Evolutionary conservation across 768 basidiomycete species (phyloP).

Genomic region (Ramaria sp.): DNA sequence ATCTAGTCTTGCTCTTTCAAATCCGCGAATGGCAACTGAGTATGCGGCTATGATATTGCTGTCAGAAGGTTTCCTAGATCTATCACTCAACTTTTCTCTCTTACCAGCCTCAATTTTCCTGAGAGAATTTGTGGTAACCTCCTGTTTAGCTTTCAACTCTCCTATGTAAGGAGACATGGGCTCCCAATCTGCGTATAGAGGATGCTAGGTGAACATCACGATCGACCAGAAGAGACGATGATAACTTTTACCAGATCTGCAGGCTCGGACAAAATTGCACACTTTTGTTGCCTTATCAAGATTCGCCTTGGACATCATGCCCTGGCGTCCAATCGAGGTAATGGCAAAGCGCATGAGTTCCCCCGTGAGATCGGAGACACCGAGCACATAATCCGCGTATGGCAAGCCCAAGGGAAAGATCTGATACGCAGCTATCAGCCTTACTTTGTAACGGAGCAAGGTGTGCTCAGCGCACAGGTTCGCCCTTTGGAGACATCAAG

Average conservation of each 20-base stretch:
- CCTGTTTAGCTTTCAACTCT: constrained; percentile 79
- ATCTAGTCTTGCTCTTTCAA: constrained; percentile 42
- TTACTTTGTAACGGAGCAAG: not conserved
- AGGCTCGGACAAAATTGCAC: constrained; percentile 60
- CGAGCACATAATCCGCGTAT: constrained; percentile 79
- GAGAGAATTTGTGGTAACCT: constrained; percentile 76
- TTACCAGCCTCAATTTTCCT: constrained; percentile 91
- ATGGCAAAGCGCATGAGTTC: constrained; percentile 96
- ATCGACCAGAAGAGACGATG: not conserved
- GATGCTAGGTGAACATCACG: not conserved
- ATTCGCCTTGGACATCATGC: constrained; percentile 26
- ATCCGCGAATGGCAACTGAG: constrained; percentile 57
- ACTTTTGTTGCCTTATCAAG: constrained; percentile 50
- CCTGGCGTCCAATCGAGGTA: constrained; percentile 59
- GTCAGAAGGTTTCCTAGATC: not conserved
- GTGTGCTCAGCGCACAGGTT: constrained; percentile 39
- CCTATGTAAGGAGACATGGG: constrained; percentile 55
- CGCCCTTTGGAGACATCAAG: constrained; percentile 48
- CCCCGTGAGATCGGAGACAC: constrained; percentile 88
- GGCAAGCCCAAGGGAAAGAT: constrained; percentile 57
- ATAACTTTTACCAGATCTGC: constrained; percentile 52
- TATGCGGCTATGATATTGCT: constrained; percentile 43
- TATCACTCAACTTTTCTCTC: no score
- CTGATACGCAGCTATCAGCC: constrained; percentile 28
- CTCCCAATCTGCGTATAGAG: constrained; percentile 55